Conservation (phyloP, 73 alveolate species). For the Uronychia binucleata region DNA sequence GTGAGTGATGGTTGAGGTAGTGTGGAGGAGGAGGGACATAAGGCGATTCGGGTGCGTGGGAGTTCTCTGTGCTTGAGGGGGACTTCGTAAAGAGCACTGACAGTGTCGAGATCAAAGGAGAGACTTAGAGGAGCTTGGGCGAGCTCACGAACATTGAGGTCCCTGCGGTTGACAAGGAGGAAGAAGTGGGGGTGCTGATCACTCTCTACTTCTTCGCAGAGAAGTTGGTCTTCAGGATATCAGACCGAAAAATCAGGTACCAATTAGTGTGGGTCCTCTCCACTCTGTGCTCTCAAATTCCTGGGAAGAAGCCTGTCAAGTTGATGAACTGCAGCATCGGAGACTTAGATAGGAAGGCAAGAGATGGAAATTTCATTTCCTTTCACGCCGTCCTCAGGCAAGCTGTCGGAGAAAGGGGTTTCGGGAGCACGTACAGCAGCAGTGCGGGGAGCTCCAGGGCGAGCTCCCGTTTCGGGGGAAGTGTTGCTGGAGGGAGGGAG, state of each 20-base stretch:
- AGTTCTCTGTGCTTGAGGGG: neutral
- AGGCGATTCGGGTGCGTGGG: neutral
- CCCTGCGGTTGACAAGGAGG: neutral
- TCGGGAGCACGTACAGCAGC: neutral
- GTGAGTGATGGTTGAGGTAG: slow-evolving; percentile 3
- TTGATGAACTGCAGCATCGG: neutral
- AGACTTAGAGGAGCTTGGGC: neutral
- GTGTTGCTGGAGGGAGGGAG: neutral
- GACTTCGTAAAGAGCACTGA: neutral
- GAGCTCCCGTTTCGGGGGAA: neutral
- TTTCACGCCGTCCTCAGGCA: neutral
- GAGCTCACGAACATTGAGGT: neutral
- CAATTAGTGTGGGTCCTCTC: neutral
- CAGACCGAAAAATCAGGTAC: neutral
- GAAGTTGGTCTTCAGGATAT: neutral
- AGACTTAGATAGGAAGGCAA: neutral
- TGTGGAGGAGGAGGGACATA: neutral
- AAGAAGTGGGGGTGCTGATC: neutral
- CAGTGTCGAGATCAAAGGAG: neutral
- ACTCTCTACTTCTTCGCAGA: neutral
- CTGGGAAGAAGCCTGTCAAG: neutral
- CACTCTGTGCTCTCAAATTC: neutral
- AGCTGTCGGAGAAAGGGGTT: neutral
- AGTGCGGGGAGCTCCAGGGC: neutral
- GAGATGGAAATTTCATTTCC: neutral